A percentile compares a stretch with the other conserved stretches of the same genome.
Evolutionary conservation across 106 monocot species (phyloP).

Genomic region (Phalaenopsis equestris): DNA sequence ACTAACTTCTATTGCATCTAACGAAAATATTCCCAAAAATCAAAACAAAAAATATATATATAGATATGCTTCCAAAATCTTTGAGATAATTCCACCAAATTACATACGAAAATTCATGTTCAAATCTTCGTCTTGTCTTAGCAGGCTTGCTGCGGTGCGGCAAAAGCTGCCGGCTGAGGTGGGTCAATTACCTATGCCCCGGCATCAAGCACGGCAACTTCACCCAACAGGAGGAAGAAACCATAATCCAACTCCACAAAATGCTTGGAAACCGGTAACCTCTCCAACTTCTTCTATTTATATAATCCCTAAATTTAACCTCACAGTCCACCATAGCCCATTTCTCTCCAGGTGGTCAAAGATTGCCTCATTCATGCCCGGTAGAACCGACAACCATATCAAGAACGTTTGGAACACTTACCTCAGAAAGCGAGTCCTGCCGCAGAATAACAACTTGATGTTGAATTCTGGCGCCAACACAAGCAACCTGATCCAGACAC

Average conservation of each 20-base stretch:
- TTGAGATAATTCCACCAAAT: too few species aligned
- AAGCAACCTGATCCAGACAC: background rate
- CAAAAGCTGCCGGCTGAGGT: conserved; percentile 12
- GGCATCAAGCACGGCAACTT: conserved; percentile 5
- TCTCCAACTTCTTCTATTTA: background rate
- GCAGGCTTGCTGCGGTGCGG: conserved; percentile 10
- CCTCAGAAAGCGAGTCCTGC: conserved; percentile 19
- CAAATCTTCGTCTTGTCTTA: too few species aligned
- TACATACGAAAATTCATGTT: too few species aligned
- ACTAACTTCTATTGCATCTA: too few species aligned
- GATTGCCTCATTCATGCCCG: conserved; percentile 30
- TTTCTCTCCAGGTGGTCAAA: conserved; percentile 39
- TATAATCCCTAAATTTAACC: background rate
- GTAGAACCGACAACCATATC: conserved; percentile 64
- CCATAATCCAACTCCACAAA: conserved; percentile 3
- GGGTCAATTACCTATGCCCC: conserved; percentile 14
- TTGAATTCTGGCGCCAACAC: background rate
- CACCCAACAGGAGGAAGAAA: conserved; percentile 10
- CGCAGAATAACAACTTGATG: background rate
- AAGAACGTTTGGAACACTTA: conserved; percentile 79
- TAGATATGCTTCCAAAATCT: too few species aligned
- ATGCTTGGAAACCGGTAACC: conserved; percentile 6
- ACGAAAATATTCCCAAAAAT: too few species aligned
- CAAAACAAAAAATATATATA: too few species aligned
- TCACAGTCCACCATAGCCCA: background rate